Evolutionary conservation across 148 eudicot species (phyloP), one percentile per base, ranked within the genome.

Genomic region (Amaranthus palmeri): DNA sequence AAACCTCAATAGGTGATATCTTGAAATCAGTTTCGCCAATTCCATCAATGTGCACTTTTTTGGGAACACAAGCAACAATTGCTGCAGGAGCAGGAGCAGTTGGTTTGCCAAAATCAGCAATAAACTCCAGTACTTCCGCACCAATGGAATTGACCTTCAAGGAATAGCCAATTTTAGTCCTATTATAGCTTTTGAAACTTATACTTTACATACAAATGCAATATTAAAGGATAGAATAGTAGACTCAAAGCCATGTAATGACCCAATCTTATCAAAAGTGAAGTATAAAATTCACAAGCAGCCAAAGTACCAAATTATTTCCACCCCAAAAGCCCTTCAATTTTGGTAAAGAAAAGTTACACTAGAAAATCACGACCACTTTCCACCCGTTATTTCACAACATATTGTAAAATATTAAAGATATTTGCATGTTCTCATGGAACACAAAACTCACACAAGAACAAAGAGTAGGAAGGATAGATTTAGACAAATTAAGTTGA

Each of bases 71-170:
- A 43, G 97, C 96, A 85, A 96, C 99, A 76, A 96, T 87, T 60
- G 99, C 99, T 47, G 99, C 96, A 72, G 99, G 97, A 82, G 85
- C 78, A 10, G 99, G 99, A 59, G 97, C 96, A 81, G 92, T 87
- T 81, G 96, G 88, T 73, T 83, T 82, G 46, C 92, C 97, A 68
- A 79, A 92, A 81, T 96, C 93, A 74, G 99, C 85, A 62, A 96
- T 83, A 79, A 86, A 96, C 77, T 96, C 99, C 80, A 96, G 79
- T 66, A 96, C 87, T 83, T 90, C 77, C 61, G 95, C 96, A 66
- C 93, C 97, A 80, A 84, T 69, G 76, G 85, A 81, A 70, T 96
- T 96, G 73, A 96, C 99, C 99, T 96, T 74, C 68, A 80, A 49
- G 51, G 49, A 50, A 76, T 5, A 68, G 54, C 50, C 72, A 58